Evolutionary conservation across 1,284 basidiomycete genomes (phyloP), one percentile per base, ranked within the genome.

Genomic region (Volvariella volvacea): DNA sequence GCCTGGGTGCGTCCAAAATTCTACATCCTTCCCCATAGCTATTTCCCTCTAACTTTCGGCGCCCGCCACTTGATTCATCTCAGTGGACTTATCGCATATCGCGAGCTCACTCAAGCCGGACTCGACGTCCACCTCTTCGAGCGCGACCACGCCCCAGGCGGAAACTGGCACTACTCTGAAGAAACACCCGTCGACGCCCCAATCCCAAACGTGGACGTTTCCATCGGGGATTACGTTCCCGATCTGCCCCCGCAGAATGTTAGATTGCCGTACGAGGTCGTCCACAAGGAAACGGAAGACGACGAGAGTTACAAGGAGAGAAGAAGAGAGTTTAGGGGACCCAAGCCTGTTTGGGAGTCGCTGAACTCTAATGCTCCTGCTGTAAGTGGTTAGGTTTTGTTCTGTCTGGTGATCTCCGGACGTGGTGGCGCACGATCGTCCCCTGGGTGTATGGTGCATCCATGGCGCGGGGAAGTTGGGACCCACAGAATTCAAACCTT

Each of bases 111-210:
- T 12, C 48, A 55, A 32, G 59, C 58, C 4, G 68, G 67, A 1
- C 65, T 67, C 41, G 54, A 65, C 2, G 70, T 73, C 19, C 61
- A 61, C 15, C 46, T 73, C 3, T 74, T 68, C 44, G 71, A 75
- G 49, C 62, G 71, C 17, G 71, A 76, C 46, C 43, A 55, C 16
- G 43, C 55, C 0, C 63, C 69, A 0, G 70, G 71, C 3, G 72
- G 72, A 3, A 68, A 70, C 37, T 74, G 73, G 73, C 68, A 68
- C 48, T 74, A 68, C 45, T 62, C 61, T 3, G 65, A 71, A 3
- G 62, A 68, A 39, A 53, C 51, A 3, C 58, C 68, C 1, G 40
- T 62, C 4, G 59, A 67, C 14, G 57, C 65, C 2, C 61, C 68
- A 3, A 59, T 73, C 14, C 71, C 70, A 0, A 69, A 69, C 37